Conservation (phyloP, 352 stramenopile genomes). For the Phytophthora chlamydospora region DNA sequence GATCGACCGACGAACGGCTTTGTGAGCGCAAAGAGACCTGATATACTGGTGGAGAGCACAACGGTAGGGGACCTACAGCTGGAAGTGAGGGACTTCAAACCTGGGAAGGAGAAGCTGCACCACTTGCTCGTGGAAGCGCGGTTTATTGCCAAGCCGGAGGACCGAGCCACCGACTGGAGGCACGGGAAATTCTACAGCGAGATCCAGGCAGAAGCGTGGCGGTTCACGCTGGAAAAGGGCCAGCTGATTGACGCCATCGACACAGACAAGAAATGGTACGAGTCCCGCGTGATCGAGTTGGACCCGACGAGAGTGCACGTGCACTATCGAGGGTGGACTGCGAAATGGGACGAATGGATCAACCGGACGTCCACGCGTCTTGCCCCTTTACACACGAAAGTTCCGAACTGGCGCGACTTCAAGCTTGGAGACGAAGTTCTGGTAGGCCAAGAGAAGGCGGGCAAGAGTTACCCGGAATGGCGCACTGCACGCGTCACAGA, state of each 20-base stretch:
- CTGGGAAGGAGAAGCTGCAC: slow-evolving; percentile 65
- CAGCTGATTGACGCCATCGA: slow-evolving; percentile 81
- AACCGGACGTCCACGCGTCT: slow-evolving; percentile 87
- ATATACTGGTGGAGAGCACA: slow-evolving; percentile 30
- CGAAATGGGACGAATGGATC: slow-evolving; percentile 98
- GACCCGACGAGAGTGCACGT: slow-evolving; percentile 75
- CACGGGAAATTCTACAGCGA: slow-evolving; percentile 68
- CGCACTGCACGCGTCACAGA: slow-evolving; percentile 50
- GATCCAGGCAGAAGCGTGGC: slow-evolving; percentile 64
- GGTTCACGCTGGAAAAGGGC: slow-evolving; percentile 52
- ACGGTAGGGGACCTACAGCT: slow-evolving; percentile 60
- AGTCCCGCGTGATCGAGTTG: slow-evolving; percentile 64
- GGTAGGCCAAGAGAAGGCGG: slow-evolving; percentile 42
- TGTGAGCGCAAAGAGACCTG: neutral
- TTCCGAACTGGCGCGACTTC: slow-evolving; percentile 78
- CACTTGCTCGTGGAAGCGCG: slow-evolving; percentile 65
- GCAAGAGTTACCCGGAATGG: slow-evolving; percentile 68
- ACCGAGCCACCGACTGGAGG: slow-evolving; percentile 46
- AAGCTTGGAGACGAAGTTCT: slow-evolving; percentile 57
- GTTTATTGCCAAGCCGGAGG: slow-evolving; percentile 17
- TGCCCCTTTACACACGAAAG: slow-evolving; percentile 89
- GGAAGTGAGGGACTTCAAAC: slow-evolving; percentile 56
- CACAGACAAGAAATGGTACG: slow-evolving; percentile 83
- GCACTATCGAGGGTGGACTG: slow-evolving; percentile 97
- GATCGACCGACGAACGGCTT: slow-evolving; percentile 25